phyloP scores from a whole-genome alignment of 2,329 filamentous ascomycete genomes.

The Didymellaceae sp. region DNA sequence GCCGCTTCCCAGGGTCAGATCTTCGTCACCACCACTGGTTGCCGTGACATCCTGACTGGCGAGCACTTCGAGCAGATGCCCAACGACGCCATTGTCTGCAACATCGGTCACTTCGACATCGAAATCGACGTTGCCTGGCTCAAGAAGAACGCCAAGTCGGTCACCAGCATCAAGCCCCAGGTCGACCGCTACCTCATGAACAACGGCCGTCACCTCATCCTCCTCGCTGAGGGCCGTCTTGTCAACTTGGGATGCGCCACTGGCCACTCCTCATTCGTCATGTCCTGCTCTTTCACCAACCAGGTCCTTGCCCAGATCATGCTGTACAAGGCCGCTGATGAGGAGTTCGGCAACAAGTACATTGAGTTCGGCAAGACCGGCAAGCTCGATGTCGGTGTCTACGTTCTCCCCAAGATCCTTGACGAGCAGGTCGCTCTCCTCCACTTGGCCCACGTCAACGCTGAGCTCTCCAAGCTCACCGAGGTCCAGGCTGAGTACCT shows the following conservation, averaged over 20 bases:
- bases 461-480: conserved; percentile 87
- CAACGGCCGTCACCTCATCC: conserved; percentile 95
- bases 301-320: conserved; percentile 99
- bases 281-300: conserved; percentile 99
- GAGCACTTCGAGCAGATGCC: conserved; percentile 93
- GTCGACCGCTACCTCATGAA: conserved; percentile 97
- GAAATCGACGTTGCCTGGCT: conserved; percentile 99
- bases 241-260: conserved; percentile 99
- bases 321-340: conserved; percentile 91
- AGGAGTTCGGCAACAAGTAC: conserved; percentile 90
- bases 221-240: conserved; percentile 96
- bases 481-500: conserved; percentile 93
- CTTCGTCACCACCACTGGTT: conserved; percentile 98
- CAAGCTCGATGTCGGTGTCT: conserved; percentile 91
- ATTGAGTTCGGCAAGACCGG: conserved; percentile 91
- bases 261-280: conserved; percentile 99
- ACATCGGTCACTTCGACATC: conserved; percentile 99
- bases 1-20: conserved; percentile 89
- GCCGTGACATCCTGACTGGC: conserved; percentile 94
- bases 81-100: conserved; percentile 99
- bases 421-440: conserved; percentile 98
- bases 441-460: conserved; percentile 92
- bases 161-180: conserved; percentile 99
- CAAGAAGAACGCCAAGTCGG: conserved; percentile 92
- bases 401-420: conserved; percentile 97